Percentiles rank a stretch among this genome's conserved stretches.
These are phyloP conservation scores for Blastobotrys parvus DNA, from an alignment of 805 yeast genomes.

Conservation along the genomic window DNA sequence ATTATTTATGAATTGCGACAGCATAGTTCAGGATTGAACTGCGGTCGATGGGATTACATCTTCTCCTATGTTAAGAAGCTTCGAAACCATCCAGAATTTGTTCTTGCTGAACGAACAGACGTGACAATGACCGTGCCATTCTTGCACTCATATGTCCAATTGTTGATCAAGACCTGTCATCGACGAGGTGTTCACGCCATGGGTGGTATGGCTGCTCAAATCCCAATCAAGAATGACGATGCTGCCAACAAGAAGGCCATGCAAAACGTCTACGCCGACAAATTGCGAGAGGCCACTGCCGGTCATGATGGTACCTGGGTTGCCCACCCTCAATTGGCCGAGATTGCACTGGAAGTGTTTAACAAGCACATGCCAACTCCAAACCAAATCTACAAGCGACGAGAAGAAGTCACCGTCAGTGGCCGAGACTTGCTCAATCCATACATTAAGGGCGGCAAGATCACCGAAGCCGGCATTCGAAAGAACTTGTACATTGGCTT, in stretches of 20 bases:
- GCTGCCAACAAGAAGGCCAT: constrained; percentile 54
- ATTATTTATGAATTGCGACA: constrained; percentile 64
- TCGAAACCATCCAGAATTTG: constrained; percentile 51
- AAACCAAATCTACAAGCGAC: constrained; percentile 53
- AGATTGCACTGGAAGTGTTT: constrained; percentile 57
- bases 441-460: constrained; percentile 45
- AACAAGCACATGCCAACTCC: constrained; percentile 71
- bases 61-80: constrained; percentile 61
- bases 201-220: constrained; percentile 77
- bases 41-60: constrained; percentile 74
- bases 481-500: constrained; percentile 55
- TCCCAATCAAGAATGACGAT: constrained; percentile 59
- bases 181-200: constrained; percentile 66
- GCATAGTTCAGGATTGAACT: constrained; percentile 65
- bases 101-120: constrained; percentile 62
- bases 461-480: constrained; percentile 61
- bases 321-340: constrained; percentile 66
- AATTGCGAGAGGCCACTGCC: constrained; percentile 55
- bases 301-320: constrained; percentile 78
- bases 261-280: constrained; percentile 61
- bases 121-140: constrained; percentile 64
- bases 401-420: constrained; percentile 41
- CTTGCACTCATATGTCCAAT: constrained; percentile 57
- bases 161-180: constrained; percentile 61
- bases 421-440: constrained; percentile 57